Base-by-base conservation (phyloP, 2,329 filamentous ascomycete genomes). In the Raffaelea ambrosiae region DNA sequence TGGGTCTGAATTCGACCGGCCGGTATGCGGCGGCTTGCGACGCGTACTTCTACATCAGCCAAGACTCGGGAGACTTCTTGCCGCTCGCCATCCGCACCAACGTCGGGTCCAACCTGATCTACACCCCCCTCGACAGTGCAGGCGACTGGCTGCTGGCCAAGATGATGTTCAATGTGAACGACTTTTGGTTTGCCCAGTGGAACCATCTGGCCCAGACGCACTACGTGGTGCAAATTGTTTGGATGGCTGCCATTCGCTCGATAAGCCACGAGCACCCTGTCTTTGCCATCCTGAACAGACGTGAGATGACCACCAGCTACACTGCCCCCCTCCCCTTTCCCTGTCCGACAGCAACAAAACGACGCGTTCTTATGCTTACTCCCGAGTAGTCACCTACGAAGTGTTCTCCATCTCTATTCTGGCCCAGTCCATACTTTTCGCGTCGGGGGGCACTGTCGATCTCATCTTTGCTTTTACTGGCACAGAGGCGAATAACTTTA, bases 81-180 rank as follows among this genome's bases (percentile, higher is more conserved):
- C 72, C 72, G 3, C 59, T 76, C 20, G 71, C 70, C 3, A 71
- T 75, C 52, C 65, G 67, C 50, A 68, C 70, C n/a, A 71, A 72
- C 48, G 59, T 61, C 14, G 65, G 64, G 16, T 58, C 55, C 1
- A 60, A 66, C 49, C 54, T 72, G 33, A 60, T 67, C 5, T 76
- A 76, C 56, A 75, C 72, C 3, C 71, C 71, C 3, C 54, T 62
- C 1, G 72, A 76, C 49, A 45, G 52, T 0, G 21, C 55, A 3
- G 63, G 65, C n/a, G 71, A 76, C 56, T 76, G 72, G 72, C 56
- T 72, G 5, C 56, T 76, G 4, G 73, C 72, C 5, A 75, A 76
- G 59, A 67, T 73, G 40, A 63, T 71, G 54, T 72, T 71, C 55
- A 72, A 73, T 44, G 57, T 61, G 22, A 73, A 74, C 44, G 69